Conservation (phyloP, 352 stramenopile species). For the Elongisporangium undulatum region DNA sequence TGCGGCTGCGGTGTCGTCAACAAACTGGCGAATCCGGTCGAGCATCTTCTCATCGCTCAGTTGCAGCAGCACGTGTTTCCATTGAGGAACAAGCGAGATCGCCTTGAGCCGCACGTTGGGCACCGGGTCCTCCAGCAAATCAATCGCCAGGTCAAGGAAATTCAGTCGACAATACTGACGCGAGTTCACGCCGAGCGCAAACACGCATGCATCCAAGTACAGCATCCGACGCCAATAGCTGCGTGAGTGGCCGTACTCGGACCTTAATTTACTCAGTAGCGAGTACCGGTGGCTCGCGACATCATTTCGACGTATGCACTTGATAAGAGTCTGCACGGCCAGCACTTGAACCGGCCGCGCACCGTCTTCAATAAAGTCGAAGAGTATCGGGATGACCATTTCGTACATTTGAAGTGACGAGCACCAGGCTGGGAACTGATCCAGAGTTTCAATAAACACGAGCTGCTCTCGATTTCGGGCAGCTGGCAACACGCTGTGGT, state of each 20-base stretch:
- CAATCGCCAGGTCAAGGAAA: constrained; percentile 71
- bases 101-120: constrained; percentile 79
- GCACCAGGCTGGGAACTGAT: constrained; percentile 53
- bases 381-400: constrained; percentile 70
- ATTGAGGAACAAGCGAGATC: constrained; percentile 51
- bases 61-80: constrained; percentile 51
- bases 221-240: constrained; percentile 77
- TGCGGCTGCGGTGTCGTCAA: constrained; percentile 38
- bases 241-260: constrained; percentile 64
- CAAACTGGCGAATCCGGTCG: constrained; percentile 59
- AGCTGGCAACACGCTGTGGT: constrained; percentile 57
- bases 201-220: constrained; percentile 66
- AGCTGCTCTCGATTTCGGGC: constrained; percentile 72
- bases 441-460: constrained; percentile 55
- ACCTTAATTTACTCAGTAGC: constrained; percentile 58
- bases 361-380: constrained; percentile 74
- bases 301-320: constrained; percentile 66
- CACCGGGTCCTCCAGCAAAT: constrained; percentile 67
- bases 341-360: constrained; percentile 68
- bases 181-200: constrained; percentile 61
- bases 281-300: constrained; percentile 64
- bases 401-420: constrained; percentile 65
- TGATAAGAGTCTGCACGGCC: constrained; percentile 58
- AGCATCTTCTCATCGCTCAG: constrained; percentile 68
- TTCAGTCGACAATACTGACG: constrained; percentile 70